Evolutionary conservation across 495 filamentous ascomycete genomes (phyloP).

Genomic region (Lophiostoma macrostomum): DNA sequence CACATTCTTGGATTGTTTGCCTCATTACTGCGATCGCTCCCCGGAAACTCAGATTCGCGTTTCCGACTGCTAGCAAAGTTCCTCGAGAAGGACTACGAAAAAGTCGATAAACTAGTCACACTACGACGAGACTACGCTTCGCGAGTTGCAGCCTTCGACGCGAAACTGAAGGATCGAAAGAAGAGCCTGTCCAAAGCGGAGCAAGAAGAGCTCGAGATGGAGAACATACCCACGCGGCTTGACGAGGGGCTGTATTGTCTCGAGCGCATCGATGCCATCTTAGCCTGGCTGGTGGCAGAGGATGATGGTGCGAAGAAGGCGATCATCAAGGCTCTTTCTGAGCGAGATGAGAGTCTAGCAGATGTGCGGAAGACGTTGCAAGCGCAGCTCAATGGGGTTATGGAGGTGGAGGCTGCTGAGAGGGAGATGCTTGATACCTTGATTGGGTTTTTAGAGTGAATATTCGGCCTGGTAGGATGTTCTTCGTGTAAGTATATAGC

Average conservation of each 20-base stretch:
- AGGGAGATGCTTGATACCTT: conserved; percentile 71
- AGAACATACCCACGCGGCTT: conserved; percentile 79
- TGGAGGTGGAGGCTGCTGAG: conserved; percentile 48
- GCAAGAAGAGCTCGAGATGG: conserved; percentile 63
- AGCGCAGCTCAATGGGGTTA: conserved; percentile 65
- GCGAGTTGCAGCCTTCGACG: conserved; percentile 62
- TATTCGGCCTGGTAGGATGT: not conserved
- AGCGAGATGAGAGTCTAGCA: conserved; percentile 62
- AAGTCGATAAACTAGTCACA: conserved; percentile 65
- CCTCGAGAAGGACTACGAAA: conserved; percentile 89
- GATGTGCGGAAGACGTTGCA: conserved; percentile 65
- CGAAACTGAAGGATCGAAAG: conserved; percentile 59
- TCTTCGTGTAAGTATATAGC: not conserved
- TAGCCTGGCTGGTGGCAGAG: conserved; percentile 92
- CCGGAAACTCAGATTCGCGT: conserved; percentile 71
- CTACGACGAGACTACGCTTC: conserved; percentile 69
- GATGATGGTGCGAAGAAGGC: conserved; percentile 73
- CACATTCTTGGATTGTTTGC: conserved; percentile 89
- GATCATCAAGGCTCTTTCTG: conserved; percentile 61
- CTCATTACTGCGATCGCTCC: conserved; percentile 74
- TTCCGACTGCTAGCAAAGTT: conserved; percentile 91
- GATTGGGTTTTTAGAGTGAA: conserved; percentile 37
- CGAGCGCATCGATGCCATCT: conserved; percentile 80
- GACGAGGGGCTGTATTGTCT: conserved; percentile 84
- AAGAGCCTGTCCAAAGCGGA: conserved; percentile 49